These are phyloP conservation scores for Cordyceps fumosorosea DNA, from an alignment of 2,329 filamentous ascomycete species.

Conservation along the genomic window DNA sequence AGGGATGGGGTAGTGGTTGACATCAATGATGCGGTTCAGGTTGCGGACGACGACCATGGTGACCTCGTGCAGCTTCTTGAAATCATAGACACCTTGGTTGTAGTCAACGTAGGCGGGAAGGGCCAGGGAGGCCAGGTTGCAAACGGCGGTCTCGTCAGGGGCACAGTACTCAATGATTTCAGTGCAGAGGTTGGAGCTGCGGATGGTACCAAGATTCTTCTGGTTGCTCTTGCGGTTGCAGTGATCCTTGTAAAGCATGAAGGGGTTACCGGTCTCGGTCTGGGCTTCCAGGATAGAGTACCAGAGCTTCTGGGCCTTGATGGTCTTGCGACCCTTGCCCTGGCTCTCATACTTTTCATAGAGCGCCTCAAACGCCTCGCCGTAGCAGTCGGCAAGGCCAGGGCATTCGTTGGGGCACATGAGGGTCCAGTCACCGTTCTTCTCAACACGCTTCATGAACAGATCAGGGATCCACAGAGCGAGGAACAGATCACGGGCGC, in stretches of 20 bases:
- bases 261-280: conserved; percentile 97
- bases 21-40: conserved; percentile 95
- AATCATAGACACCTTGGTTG: conserved; percentile 79
- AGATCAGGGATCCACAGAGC: conserved; percentile 97
- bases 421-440: conserved; percentile 93
- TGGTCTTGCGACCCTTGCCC: conserved; percentile 78
- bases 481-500: conserved; percentile 94
- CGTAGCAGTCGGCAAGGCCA: conserved; percentile 91
- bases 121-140: conserved; percentile 92
- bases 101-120: conserved; percentile 89
- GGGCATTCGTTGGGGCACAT: conserved; percentile 98
- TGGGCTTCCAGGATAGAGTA: conserved; percentile 97
- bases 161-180: conserved; percentile 98
- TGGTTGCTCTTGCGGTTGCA: conserved; percentile 99
- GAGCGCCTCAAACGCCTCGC: conserved; percentile 91
- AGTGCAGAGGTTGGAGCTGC: conserved; percentile 97
- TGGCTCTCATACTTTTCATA: conserved; percentile 90
- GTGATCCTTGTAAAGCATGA: conserved; percentile 99
- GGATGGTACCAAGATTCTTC: conserved; percentile 98
- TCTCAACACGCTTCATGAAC: conserved; percentile 99
- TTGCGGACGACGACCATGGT: conserved; percentile 88
- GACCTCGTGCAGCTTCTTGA: conserved; percentile 93
- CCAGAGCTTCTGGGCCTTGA: conserved; percentile 99
- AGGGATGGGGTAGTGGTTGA: conserved; percentile 96
- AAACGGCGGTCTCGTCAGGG: conserved; percentile 96